These are phyloP conservation scores for Talaromyces trachyspermus DNA, from an alignment of 495 filamentous ascomycete species.

Conservation along the genomic window DNA sequence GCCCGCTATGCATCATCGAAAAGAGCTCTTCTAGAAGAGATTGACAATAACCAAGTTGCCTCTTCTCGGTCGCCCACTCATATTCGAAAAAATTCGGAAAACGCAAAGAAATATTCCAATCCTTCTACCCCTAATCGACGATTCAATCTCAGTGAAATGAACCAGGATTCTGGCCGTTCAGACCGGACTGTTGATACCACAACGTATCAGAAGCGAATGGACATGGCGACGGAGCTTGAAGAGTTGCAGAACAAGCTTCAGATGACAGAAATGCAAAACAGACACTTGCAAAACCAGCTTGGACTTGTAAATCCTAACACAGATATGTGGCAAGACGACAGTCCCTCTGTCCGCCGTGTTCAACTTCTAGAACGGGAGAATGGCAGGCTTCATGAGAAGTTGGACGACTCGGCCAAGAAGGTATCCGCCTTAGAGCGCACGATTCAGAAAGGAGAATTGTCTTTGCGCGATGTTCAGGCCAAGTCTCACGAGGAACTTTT, in stretches of 20 bases:
- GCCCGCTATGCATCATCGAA: conserved; percentile 64
- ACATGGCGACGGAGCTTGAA: conserved; percentile 84
- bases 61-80: conserved; percentile 72
- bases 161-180: conserved; percentile 76
- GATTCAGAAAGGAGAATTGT: conserved; percentile 81
- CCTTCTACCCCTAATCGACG: conserved; percentile 69
- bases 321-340: conserved; percentile 67
- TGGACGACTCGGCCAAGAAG: conserved; percentile 92
- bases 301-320: conserved; percentile 54
- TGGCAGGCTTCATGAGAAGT: conserved; percentile 83
- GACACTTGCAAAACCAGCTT: conserved; percentile 85
- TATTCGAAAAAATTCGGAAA: conserved; percentile 64
- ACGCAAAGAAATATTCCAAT: conserved; percentile 60
- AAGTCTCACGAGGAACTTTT: conserved; percentile 93
- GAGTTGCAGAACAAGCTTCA: conserved; percentile 93
- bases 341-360: conserved; percentile 71
- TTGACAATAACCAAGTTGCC: conserved; percentile 74
- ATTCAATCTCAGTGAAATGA: conserved; percentile 51
- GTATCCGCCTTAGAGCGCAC: conserved; percentile 84
- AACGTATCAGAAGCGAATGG: conserved; percentile 83
- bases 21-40: conserved; percentile 72
- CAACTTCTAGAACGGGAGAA: conserved; percentile 92
- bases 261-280: conserved; percentile 91
- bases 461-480: conserved; percentile 84
- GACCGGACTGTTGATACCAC: conserved; percentile 86